Evolutionary conservation across 2,329 filamentous ascomycete genomes (phyloP).

Genomic region (Fusarium sp.): DNA sequence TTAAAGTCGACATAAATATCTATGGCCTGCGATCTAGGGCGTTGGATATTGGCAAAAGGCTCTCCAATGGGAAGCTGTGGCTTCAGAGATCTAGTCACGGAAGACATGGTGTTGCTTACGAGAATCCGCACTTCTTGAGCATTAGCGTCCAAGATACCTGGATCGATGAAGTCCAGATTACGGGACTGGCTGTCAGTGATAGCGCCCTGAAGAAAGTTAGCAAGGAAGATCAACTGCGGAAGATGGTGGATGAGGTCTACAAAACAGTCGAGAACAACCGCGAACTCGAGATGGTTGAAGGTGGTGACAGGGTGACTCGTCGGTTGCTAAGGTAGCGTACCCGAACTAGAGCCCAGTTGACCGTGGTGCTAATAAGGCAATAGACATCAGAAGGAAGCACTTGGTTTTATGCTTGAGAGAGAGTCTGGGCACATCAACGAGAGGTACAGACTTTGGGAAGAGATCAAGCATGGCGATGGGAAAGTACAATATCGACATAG

Average conservation of each 20-base stretch:
- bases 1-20: conserved; percentile 3
- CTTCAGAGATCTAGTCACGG: conserved; percentile 2
- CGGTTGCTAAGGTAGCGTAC: background rate
- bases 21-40: background rate
- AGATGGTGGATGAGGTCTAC: conserved; percentile 7
- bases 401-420: conserved; percentile 8
- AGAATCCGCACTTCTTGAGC: conserved; percentile 2
- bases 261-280: conserved; percentile 12
- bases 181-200: background rate
- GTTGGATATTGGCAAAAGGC: accelerated
- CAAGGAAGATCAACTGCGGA: conserved; percentile 10
- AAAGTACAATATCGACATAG: background rate
- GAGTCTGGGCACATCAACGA: conserved; percentile 9
- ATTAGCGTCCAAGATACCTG: background rate
- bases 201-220: background rate
- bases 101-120: background rate
- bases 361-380: accelerated
- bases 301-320: background rate
- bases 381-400: conserved; percentile 14
- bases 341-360: accelerated
- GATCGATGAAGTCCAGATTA: accelerated
- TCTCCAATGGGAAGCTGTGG: conserved; percentile 1
- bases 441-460: conserved; percentile 3
- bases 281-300: background rate
- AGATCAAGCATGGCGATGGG: background rate